These are phyloP conservation scores for Tricholoma flavovirens DNA, from an alignment of 768 basidiomycete genomes.

Conservation along the genomic window DNA sequence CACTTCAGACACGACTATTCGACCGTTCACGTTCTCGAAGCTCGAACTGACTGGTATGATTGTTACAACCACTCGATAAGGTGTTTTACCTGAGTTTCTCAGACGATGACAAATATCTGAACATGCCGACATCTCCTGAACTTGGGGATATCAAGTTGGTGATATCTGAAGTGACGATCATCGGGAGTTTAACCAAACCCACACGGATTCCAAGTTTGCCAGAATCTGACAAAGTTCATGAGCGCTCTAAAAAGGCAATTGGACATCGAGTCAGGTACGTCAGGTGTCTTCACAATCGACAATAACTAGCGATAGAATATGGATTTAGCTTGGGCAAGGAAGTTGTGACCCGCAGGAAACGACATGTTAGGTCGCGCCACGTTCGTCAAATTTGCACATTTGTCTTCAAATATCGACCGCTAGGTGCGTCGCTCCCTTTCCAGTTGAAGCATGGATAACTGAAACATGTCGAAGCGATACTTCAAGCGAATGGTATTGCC, in stretches of 20 bases:
- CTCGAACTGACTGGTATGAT: slow-evolving; percentile 15
- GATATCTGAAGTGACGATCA: neutral
- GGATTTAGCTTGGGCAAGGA: neutral
- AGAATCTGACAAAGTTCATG: neutral
- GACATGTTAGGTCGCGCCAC: too few relatives aligned
- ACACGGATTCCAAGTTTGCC: neutral
- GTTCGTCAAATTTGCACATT: neutral
- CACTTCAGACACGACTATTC: slow-evolving; percentile 4
- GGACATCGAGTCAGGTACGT: neutral
- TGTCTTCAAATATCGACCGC: slow-evolving; percentile 13
- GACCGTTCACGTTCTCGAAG: slow-evolving; percentile 15
- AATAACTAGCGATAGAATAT: neutral
- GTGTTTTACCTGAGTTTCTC: neutral
- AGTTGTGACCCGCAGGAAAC: neutral
- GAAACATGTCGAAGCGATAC: neutral
- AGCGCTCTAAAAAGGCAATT: neutral
- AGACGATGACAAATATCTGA: slow-evolving; percentile 19
- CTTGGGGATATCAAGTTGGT: slow-evolving; percentile 13
- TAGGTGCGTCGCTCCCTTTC: slow-evolving; percentile 7
- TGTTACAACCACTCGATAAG: neutral
- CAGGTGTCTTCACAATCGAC: neutral
- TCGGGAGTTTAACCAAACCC: neutral
- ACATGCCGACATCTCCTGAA: slow-evolving; percentile 1
- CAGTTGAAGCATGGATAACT: neutral
- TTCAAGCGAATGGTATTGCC: slow-evolving; percentile 14